Evolutionary conservation across 768 basidiomycete genomes (phyloP).

Genomic region (Podaxis pistillaris): DNA sequence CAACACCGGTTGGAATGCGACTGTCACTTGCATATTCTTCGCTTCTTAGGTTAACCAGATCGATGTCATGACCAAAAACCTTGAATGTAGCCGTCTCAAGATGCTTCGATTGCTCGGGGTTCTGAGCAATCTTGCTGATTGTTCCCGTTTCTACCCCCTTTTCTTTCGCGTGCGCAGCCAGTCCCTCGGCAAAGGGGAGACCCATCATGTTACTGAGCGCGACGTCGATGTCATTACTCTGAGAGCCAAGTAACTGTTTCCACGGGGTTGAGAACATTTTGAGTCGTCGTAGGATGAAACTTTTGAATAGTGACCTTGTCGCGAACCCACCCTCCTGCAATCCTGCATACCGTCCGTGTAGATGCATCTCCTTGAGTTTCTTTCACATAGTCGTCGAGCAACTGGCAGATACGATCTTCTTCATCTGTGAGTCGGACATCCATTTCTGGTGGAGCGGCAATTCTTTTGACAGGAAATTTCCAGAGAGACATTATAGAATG

Average conservation of each 20-base stretch:
- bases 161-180: constrained; percentile 58
- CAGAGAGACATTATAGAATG: constrained; percentile 19
- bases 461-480: constrained; percentile 16
- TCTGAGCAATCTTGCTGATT: constrained; percentile 84
- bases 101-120: constrained; percentile 98
- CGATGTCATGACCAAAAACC: constrained; percentile 78
- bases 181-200: constrained; percentile 77
- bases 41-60: constrained; percentile 90
- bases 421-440: constrained; percentile 59
- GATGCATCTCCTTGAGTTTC: constrained; percentile 51
- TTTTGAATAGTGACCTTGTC: constrained; percentile 70
- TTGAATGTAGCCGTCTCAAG: constrained; percentile 90
- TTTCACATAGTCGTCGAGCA: constrained; percentile 78
- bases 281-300: neutral
- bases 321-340: constrained; percentile 98
- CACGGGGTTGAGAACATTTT: constrained; percentile 4
- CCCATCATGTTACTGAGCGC: constrained; percentile 91
- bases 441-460: constrained; percentile 24
- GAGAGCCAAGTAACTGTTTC: constrained; percentile 69
- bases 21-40: constrained; percentile 89
- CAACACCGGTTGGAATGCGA: constrained; percentile 86
- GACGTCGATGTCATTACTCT: constrained; percentile 92
- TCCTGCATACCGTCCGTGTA: constrained; percentile 69
- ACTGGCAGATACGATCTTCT: constrained; percentile 67
- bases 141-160: constrained; percentile 54